These are phyloP conservation scores for Avicennia marina DNA, from an alignment of 257 asterid genomes.

Conservation along the genomic window DNA sequence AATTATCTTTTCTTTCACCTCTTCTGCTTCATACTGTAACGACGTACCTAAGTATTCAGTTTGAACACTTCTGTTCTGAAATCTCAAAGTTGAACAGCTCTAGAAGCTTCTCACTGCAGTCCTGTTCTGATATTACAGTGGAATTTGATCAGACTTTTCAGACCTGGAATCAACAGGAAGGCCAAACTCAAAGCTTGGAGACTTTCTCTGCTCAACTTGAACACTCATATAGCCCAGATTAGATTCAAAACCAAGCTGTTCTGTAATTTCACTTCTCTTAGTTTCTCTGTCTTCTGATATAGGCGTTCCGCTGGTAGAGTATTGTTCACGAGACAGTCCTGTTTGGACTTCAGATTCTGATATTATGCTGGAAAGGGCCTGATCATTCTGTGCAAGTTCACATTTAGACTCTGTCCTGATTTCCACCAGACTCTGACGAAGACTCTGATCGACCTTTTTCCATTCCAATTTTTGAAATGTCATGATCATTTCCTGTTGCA, in stretches of 20 bases:
- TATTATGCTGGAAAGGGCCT: constrained; percentile 6
- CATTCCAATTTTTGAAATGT: background rate
- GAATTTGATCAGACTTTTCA: constrained; percentile 68
- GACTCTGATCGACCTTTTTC: background rate
- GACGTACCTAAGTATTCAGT: constrained; percentile 14
- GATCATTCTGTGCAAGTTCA: constrained; percentile 9
- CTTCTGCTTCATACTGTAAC: constrained; percentile 29
- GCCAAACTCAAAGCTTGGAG: constrained; percentile 71
- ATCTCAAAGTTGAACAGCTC: constrained; percentile 25
- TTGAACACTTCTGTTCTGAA: constrained; percentile 21
- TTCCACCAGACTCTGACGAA: background rate
- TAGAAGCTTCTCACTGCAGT: constrained; percentile 51
- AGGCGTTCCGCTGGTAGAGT: constrained; percentile 1
- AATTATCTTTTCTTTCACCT: constrained; percentile 53
- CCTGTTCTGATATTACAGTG: constrained; percentile 47
- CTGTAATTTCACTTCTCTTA: constrained; percentile 6
- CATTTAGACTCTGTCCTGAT: background rate
- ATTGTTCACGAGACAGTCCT: background rate
- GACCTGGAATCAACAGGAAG: constrained; percentile 31
- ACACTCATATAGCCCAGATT: constrained; percentile 11
- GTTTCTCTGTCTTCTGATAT: background rate
- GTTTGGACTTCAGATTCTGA: constrained; percentile 13
- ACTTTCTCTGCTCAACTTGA: constrained; percentile 35
- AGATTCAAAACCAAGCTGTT: constrained; percentile 20
- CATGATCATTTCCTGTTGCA: constrained; percentile 1